Conservation (phyloP, 2,329 filamentous ascomycete genomes). For the Colletotrichum sp. region DNA sequence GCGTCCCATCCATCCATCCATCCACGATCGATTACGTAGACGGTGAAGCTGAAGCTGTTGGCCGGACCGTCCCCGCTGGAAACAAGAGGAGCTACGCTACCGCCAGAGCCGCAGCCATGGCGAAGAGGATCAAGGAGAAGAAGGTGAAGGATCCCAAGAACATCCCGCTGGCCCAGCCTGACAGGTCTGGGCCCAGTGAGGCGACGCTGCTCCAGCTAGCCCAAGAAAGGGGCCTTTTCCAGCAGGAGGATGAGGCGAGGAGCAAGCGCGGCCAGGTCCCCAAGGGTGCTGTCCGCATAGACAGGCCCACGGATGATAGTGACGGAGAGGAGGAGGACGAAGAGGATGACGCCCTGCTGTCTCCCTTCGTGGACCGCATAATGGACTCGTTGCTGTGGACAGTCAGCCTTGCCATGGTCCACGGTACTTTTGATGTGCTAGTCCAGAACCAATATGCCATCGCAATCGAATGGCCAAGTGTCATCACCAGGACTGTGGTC, state of each 20-base stretch:
- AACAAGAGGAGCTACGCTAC: not conserved
- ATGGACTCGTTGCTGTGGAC: slow-evolving; percentile 65
- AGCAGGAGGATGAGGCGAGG: slow-evolving; percentile 48
- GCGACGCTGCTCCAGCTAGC: slow-evolving; percentile 79
- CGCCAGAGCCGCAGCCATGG: slow-evolving; percentile 4
- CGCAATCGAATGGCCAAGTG: slow-evolving; percentile 63
- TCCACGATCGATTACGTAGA: not conserved
- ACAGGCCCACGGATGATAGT: slow-evolving; percentile 13
- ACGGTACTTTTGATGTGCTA: slow-evolving; percentile 77
- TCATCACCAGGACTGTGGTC: slow-evolving; percentile 57
- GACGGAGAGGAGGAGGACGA: slow-evolving; percentile 31
- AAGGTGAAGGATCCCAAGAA: slow-evolving; percentile 52
- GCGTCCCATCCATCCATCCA: not conserved
- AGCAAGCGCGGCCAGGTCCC: slow-evolving; percentile 30
- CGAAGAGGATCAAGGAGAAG: slow-evolving; percentile 48
- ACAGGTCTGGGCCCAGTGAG: slow-evolving; percentile 63
- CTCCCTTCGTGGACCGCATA: slow-evolving; percentile 53
- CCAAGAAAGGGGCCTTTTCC: slow-evolving; percentile 65
- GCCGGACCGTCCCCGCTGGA: not conserved
- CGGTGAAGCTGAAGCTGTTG: not conserved
- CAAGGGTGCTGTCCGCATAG: slow-evolving; percentile 16
- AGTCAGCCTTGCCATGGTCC: slow-evolving; percentile 70
- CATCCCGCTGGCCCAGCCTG: slow-evolving; percentile 72
- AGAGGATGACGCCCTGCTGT: slow-evolving; percentile 37
- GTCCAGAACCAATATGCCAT: slow-evolving; percentile 81